Percentiles rank a stretch among this genome's conserved stretches.
phyloP scores from a whole-genome alignment of 2,329 filamentous ascomycete genomes.

The Trichoderma polysporum region DNA sequence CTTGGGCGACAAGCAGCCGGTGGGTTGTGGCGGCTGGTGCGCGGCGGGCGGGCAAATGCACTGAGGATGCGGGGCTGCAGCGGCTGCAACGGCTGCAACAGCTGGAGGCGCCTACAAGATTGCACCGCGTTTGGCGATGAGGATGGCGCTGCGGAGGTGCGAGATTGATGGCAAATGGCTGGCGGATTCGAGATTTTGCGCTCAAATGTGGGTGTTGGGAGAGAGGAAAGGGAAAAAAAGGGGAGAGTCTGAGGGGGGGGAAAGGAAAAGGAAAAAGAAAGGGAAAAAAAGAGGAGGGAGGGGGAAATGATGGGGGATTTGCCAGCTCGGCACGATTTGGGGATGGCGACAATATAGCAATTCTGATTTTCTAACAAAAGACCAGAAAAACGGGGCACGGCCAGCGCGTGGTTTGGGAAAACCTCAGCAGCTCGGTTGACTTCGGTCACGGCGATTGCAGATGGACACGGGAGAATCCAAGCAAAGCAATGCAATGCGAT shows the following conservation, averaged over 20 bases:
- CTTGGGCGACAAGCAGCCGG: slow-evolving; percentile 26
- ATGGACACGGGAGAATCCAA: background rate
- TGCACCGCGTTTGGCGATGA: slow-evolving; percentile 39
- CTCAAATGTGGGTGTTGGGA: slow-evolving; percentile 31
- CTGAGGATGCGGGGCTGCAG: slow-evolving; percentile 26
- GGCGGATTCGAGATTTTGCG: slow-evolving; percentile 26
- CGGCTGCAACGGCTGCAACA: slow-evolving; percentile 28
- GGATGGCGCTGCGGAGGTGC: slow-evolving; percentile 34
- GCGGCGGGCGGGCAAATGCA: slow-evolving; percentile 25
- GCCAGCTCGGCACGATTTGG: slow-evolving; percentile 25
- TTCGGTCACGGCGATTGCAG: background rate
- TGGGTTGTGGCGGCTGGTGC: slow-evolving; percentile 15
- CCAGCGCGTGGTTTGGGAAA: slow-evolving; percentile 17
- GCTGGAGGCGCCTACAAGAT: slow-evolving; percentile 35
- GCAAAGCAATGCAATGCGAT: background rate
- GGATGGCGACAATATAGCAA: slow-evolving; percentile 29
- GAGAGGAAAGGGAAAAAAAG: slow-evolving; percentile 25
- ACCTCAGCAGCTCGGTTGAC: background rate
- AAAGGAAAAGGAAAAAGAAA: slow-evolving; percentile 27
- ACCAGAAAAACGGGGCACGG: slow-evolving; percentile 23
- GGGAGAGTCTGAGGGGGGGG: slow-evolving; percentile 27
- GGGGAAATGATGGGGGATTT: slow-evolving; percentile 27
- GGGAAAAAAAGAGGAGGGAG: slow-evolving; percentile 27
- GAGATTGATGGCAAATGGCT: slow-evolving; percentile 42
- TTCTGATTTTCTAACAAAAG: slow-evolving; percentile 21